Percentiles rank a stretch among this genome's conserved stretches.
Evolutionary conservation across 2,329 filamentous ascomycete species (phyloP).

Genomic region (Ophiocordyceps sinensis): DNA sequence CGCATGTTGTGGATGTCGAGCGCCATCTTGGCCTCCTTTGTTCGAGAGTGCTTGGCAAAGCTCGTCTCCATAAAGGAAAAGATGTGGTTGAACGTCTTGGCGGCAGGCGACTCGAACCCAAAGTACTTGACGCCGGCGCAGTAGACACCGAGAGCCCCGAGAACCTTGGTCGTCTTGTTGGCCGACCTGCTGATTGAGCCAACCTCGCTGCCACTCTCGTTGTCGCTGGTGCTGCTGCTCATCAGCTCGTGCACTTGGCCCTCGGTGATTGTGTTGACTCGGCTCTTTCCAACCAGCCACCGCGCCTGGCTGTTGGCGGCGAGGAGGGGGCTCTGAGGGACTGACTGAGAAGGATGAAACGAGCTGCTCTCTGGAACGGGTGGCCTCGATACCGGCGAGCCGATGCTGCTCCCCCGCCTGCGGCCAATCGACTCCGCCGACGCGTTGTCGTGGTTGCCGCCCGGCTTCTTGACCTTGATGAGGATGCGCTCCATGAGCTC

Average conservation of each 20-base stretch:
- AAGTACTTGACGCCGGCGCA: conserved; percentile 65
- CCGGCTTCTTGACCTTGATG: conserved; percentile 84
- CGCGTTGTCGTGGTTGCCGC: conserved; percentile 24
- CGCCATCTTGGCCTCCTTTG: conserved; percentile 59
- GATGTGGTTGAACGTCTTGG: conserved; percentile 83
- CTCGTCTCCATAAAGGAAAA: conserved; percentile 88
- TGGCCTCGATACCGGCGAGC: conserved; percentile 47
- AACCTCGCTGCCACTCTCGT: conserved; percentile 52
- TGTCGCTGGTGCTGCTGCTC: conserved; percentile 62
- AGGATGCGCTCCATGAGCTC: conserved; percentile 72
- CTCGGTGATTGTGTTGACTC: conserved; percentile 42
- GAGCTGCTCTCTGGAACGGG: conserved; percentile 36
- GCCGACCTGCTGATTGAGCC: conserved; percentile 42
- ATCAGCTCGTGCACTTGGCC: conserved; percentile 38
- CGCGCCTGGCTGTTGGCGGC: conserved; percentile 35
- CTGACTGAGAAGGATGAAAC: conserved; percentile 12
- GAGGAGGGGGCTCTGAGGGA: conserved; percentile 40
- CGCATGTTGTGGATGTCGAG: conserved; percentile 84
- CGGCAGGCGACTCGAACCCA: conserved; percentile 64
- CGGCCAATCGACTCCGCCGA: conserved; percentile 25
- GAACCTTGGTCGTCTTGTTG: conserved; percentile 73
- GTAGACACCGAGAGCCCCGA: conserved; percentile 76
- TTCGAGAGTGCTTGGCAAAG: conserved; percentile 68
- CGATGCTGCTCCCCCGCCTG: conserved; percentile 55
- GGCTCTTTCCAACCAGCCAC: conserved; percentile 34